phyloP scores from a whole-genome alignment of 1,284 basidiomycete species.

The Heterobasidion annosum region DNA sequence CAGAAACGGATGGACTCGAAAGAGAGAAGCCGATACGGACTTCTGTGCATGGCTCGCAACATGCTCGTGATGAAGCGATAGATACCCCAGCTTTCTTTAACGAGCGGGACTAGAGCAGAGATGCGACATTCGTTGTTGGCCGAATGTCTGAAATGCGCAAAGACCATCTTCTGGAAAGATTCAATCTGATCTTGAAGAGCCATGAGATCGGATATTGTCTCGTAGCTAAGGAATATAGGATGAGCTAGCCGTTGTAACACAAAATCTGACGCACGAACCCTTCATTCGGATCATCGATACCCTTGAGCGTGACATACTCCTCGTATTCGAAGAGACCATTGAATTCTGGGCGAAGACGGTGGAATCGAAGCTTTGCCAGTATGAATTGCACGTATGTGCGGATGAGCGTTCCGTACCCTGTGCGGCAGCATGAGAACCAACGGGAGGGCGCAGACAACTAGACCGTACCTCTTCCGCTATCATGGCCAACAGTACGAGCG shows the following conservation, averaged over 20 bases:
- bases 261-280: conserved; percentile 48
- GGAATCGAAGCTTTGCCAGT: conserved; percentile 90
- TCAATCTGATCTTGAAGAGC: conserved; percentile 94
- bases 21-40: conserved; percentile 35
- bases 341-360: conserved; percentile 89
- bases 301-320: conserved; percentile 92
- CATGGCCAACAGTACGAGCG: conserved; percentile 76
- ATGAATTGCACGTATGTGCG: conserved; percentile 92
- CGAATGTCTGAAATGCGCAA: conserved; percentile 85
- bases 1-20: not conserved
- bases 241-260: conserved; percentile 3
- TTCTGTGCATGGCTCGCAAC: conserved; percentile 90
- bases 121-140: conserved; percentile 95
- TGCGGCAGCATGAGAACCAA: conserved; percentile 2
- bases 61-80: conserved; percentile 97
- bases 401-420: conserved; percentile 88
- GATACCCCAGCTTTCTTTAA: conserved; percentile 97
- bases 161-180: conserved; percentile 93
- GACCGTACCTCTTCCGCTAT: conserved; percentile 65
- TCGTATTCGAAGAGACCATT: conserved; percentile 97
- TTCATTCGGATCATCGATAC: conserved; percentile 96
- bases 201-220: conserved; percentile 95
- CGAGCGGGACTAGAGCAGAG: conserved; percentile 85
- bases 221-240: conserved; percentile 54
- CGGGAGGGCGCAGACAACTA: conserved; percentile 1